Evolutionary conservation across 139 green algal genomes (phyloP), one percentile per base, ranked within the genome.

Genomic region (Tetradesmus lagerheimii): DNA sequence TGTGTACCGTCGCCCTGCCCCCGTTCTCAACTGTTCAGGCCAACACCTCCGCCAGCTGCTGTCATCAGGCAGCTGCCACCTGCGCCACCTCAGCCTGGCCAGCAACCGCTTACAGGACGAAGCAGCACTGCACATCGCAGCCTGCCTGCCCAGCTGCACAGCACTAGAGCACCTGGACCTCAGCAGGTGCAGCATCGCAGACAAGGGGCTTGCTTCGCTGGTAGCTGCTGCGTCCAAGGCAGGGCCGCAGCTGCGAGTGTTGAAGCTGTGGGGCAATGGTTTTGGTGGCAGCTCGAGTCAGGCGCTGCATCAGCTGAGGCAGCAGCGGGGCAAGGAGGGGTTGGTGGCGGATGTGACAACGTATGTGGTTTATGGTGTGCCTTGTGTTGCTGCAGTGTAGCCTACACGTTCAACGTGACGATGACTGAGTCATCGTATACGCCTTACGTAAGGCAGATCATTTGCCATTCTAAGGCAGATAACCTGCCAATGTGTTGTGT

Each of bases 101-200:
- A 71, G 57, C 57, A 71, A 31, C 25, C 57, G 57, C 57, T 71
- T 71, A 23, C 57, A 71, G 57, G 57, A 71, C 57, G 57, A 71
- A 71, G 57, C 57, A n/a, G 57, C 57, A n/a, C 57, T 71, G 57
- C 57, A 71, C 57, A 71, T 71, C 57, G 57, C 57, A 71, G 57
- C 57, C 23, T 71, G 57, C 57, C 23, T 71, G 57, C 57, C 57
- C 57, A 71, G 57, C 57, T 71, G 57, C 57, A 71, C 57, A 31
- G 23, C 23, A 1, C 57, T 71, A 23, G 23, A 71, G 57, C 57
- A 71, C 57, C 8, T 71, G 57, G 57, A 71, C 57, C 57, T 71
- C 57, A 71, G 57, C 57, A 71, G 57, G 1, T 71, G 57, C 57
- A 71, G 57, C 57, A 71, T 71, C 4, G 20, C 20, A n/a, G 57